These are phyloP conservation scores for Pyrus bretschneideri DNA, from an alignment of 306 rosid genomes.

Conservation along the genomic window DNA sequence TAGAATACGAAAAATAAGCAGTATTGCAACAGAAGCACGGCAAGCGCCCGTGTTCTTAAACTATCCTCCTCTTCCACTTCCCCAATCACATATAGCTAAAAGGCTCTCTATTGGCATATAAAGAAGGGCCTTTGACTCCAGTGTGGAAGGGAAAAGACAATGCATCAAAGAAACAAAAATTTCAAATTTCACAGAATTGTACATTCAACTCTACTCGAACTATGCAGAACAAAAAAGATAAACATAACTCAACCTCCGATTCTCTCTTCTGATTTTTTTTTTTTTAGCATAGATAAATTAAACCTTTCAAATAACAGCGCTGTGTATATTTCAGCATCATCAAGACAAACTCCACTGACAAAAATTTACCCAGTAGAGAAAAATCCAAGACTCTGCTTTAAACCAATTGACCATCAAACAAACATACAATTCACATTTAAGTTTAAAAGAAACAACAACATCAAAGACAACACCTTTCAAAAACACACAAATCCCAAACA, in stretches of 20 bases:
- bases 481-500: neutral
- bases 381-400: neutral
- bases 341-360: neutral
- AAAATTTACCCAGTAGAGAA: neutral
- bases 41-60: neutral
- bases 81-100: neutral
- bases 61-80: neutral
- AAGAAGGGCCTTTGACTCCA: neutral
- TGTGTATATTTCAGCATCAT: neutral
- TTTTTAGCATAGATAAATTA: neutral
- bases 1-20: neutral
- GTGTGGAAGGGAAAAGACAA: neutral
- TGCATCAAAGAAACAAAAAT: neutral
- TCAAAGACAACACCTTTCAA: neutral
- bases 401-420: neutral
- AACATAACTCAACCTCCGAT: neutral
- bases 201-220: slow-evolving; percentile 1
- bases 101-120: neutral
- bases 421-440: neutral
- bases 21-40: neutral
- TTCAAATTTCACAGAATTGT: neutral
- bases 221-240: neutral
- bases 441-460: neutral
- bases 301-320: neutral
- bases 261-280: neutral